Percentiles rank a stretch among this genome's conserved stretches.
These are phyloP conservation scores for Rhizopus sp. DNA, from an alignment of 371 early-diverging fungal species.

Conservation along the genomic window DNA sequence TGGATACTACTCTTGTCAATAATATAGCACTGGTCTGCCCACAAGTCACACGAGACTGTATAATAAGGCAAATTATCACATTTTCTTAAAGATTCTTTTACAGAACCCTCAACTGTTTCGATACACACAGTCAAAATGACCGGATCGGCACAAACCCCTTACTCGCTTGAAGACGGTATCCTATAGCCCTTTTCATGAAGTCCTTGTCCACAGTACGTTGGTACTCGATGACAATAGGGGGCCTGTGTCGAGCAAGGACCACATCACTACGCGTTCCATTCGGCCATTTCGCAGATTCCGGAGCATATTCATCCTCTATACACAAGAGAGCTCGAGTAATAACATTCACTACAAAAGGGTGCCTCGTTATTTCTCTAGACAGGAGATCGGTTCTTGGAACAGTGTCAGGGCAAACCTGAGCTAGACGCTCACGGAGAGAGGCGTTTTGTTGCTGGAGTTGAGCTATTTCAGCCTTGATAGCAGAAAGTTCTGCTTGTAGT, in stretches of 20 bases:
- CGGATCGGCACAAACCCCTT: constrained; percentile 9
- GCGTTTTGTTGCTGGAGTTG: no score
- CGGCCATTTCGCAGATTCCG: constrained; percentile 7
- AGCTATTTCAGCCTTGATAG: no score
- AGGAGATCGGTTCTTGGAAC: no score
- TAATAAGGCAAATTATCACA: constrained; percentile 8
- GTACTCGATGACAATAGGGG: constrained; percentile 6
- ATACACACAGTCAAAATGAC: constrained; percentile 11
- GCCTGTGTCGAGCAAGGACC: constrained; percentile 8
- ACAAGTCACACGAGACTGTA: constrained; percentile 7
- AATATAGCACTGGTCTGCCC: constrained; percentile 13
- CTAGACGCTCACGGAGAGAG: no score
- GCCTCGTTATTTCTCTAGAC: constrained; percentile 5
- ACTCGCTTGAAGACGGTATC: constrained; percentile 8
- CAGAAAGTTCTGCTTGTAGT: no score
- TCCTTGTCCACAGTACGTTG: constrained; percentile 10
- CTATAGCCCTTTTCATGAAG: constrained; percentile 11
- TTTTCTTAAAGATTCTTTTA: constrained; percentile 4
- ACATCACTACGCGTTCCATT: constrained; percentile 7
- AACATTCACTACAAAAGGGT: constrained; percentile 11
- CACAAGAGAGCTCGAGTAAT: constrained; percentile 11
- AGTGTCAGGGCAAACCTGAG: no score
- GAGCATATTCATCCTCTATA: constrained; percentile 9
- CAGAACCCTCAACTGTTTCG: constrained; percentile 5
- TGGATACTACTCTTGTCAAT: constrained; percentile 2